These are phyloP conservation scores for Candida patagonica DNA, from an alignment of 805 yeast genomes.

Conservation along the genomic window DNA sequence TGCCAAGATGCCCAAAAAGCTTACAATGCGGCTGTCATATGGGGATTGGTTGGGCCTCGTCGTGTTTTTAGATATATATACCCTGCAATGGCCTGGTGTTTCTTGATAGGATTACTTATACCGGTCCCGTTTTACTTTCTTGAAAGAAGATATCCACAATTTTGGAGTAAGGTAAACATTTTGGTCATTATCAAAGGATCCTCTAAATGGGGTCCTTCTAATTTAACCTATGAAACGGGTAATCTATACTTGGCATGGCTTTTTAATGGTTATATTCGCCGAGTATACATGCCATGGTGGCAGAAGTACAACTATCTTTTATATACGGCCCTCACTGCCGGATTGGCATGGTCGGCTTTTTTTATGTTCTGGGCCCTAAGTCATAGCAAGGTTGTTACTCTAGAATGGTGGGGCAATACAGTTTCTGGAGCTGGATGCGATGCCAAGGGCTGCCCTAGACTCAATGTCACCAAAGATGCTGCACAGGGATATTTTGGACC, in stretches of 20 bases:
- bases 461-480: slow-evolving; percentile 7
- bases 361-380: slow-evolving; percentile 36
- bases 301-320: slow-evolving; percentile 43
- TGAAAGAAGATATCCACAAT: slow-evolving; percentile 1
- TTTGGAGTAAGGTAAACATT: slow-evolving; percentile 20
- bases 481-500: slow-evolving; percentile 14
- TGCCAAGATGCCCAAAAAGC: slow-evolving; percentile 33
- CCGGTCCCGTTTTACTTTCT: slow-evolving; percentile 7
- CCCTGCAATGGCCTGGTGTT: slow-evolving; percentile 18
- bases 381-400: slow-evolving; percentile 23
- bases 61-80: slow-evolving; percentile 31
- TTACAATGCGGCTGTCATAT: slow-evolving; percentile 39
- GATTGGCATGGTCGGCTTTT: slow-evolving; percentile 41
- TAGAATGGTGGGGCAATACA: slow-evolving; percentile 46
- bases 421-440: slow-evolving; percentile 21
- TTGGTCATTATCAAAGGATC: slow-evolving; percentile 38
- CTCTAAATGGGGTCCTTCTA: slow-evolving; percentile 32
- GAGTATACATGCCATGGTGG: slow-evolving; percentile 41
- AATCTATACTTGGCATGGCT: slow-evolving; percentile 33
- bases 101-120: slow-evolving; percentile 18
- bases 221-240: slow-evolving; percentile 34
- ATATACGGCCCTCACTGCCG: slow-evolving; percentile 40
- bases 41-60: slow-evolving; percentile 41
- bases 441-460: slow-evolving; percentile 10
- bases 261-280: slow-evolving; percentile 38